Conservation (phyloP, 371 early-diverging fungal genomes). For the Amoeboradix gromovi region DNA sequence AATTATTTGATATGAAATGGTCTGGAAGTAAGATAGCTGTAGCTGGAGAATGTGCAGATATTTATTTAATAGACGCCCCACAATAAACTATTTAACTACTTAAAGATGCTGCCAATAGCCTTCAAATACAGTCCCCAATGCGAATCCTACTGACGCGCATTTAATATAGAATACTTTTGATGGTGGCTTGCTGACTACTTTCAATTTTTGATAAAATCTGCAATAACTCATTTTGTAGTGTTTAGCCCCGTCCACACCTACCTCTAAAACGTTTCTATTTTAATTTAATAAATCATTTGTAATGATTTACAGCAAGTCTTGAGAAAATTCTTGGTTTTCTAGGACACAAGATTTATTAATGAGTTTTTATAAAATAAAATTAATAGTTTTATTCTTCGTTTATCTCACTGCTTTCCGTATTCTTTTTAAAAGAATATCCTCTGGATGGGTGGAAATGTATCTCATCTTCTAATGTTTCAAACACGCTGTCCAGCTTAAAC, state of each 20-base stretch:
- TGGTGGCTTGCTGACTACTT: too few species aligned
- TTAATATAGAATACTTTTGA: background rate
- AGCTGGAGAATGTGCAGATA: background rate
- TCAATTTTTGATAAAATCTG: too few species aligned
- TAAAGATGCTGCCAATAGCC: background rate
- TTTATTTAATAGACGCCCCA: background rate
- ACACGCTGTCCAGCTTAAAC: background rate
- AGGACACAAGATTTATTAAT: too few species aligned
- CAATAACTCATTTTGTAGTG: too few species aligned
- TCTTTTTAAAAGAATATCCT: background rate
- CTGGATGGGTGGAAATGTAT: background rate
- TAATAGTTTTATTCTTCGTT: too few species aligned
- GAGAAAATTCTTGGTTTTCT: too few species aligned
- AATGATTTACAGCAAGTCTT: too few species aligned
- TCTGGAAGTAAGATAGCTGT: background rate
- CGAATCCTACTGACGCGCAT: background rate
- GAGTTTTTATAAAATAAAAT: too few species aligned
- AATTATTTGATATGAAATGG: background rate
- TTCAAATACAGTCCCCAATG: background rate
- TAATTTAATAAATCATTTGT: too few species aligned
- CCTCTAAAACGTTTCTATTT: too few species aligned
- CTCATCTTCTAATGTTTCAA: background rate
- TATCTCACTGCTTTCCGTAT: too few species aligned
- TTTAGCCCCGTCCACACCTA: too few species aligned
- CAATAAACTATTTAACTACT: background rate